These are phyloP conservation scores for Ascochyta koolunga DNA, from an alignment of 2,329 filamentous ascomycete genomes.

Conservation along the genomic window DNA sequence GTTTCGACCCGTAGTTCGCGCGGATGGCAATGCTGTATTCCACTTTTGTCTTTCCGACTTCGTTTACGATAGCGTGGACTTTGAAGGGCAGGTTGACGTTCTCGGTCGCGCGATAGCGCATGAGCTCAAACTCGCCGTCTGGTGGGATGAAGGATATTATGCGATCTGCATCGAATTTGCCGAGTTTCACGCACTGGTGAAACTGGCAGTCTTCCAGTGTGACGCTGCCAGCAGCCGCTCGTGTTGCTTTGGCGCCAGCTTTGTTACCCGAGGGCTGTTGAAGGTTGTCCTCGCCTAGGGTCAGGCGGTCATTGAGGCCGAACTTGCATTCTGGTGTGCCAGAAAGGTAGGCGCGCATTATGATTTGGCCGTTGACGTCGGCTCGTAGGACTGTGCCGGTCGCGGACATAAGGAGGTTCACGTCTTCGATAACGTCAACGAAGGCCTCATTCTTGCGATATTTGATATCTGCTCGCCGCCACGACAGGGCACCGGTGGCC, in stretches of 20 bases:
- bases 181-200: constrained; percentile 97
- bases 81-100: constrained; percentile 99
- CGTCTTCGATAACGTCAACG: constrained; percentile 98
- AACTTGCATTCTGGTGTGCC: constrained; percentile 99
- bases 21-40: constrained; percentile 98
- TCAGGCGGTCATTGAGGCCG: constrained; percentile 90
- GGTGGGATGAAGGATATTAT: constrained; percentile 98
- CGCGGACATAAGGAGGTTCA: constrained; percentile 98
- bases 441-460: constrained; percentile 99
- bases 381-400: constrained; percentile 92
- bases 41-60: constrained; percentile 94
- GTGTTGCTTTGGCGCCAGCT: constrained; percentile 85
- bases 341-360: constrained; percentile 97
- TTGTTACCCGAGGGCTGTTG: constrained; percentile 75
- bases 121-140: constrained; percentile 97
- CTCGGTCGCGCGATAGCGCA: constrained; percentile 97
- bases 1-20: constrained; percentile 93
- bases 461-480: constrained; percentile 96
- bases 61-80: constrained; percentile 97
- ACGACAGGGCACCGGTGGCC: constrained; percentile 93
- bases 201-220: constrained; percentile 98
- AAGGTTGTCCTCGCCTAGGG: constrained; percentile 72
- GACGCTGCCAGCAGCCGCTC: constrained; percentile 92
- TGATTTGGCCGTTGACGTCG: constrained; percentile 95
- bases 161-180: constrained; percentile 93